Evolutionary conservation across 2,329 filamentous ascomycete genomes (phyloP).

Genomic region (Emergomyces africanus): DNA sequence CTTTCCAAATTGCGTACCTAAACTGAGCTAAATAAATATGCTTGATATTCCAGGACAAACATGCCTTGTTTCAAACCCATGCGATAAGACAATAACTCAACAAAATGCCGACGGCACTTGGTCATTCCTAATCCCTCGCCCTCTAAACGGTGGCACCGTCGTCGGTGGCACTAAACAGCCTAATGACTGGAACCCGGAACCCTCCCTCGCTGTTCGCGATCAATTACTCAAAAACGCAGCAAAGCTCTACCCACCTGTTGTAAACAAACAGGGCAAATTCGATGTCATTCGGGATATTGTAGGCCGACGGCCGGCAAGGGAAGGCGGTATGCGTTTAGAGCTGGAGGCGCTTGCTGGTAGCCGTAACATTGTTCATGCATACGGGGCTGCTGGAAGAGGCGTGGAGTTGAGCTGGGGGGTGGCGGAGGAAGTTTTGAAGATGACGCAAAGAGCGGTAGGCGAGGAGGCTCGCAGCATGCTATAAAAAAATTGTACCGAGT

Average conservation of each 20-base stretch:
- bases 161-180: conserved; percentile 55
- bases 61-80: conserved; percentile 34
- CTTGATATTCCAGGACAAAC: conserved; percentile 28
- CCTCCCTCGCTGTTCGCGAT: conserved; percentile 36
- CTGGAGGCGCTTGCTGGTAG: conserved; percentile 30
- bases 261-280: conserved; percentile 24
- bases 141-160: conserved; percentile 50
- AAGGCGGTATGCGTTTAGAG: conserved; percentile 41
- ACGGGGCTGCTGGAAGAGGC: conserved; percentile 49
- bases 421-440: conserved; percentile 36
- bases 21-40: neutral
- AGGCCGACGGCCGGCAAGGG: conserved; percentile 32
- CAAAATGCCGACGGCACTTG: conserved; percentile 51
- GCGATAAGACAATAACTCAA: conserved; percentile 40
- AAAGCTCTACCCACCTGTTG: conserved; percentile 29
- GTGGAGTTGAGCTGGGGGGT: conserved; percentile 51
- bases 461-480: neutral
- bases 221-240: conserved; percentile 34
- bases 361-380: conserved; percentile 38
- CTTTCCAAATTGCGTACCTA: neutral
- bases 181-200: conserved; percentile 41
- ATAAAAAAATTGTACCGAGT: too few species aligned
- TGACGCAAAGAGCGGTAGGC: conserved; percentile 19
- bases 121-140: conserved; percentile 51
- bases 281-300: conserved; percentile 36